Evolutionary conservation across 805 yeast species (phyloP), one percentile per base, ranked within the genome.

Genomic region (Phaffomyces thermotolerans): DNA sequence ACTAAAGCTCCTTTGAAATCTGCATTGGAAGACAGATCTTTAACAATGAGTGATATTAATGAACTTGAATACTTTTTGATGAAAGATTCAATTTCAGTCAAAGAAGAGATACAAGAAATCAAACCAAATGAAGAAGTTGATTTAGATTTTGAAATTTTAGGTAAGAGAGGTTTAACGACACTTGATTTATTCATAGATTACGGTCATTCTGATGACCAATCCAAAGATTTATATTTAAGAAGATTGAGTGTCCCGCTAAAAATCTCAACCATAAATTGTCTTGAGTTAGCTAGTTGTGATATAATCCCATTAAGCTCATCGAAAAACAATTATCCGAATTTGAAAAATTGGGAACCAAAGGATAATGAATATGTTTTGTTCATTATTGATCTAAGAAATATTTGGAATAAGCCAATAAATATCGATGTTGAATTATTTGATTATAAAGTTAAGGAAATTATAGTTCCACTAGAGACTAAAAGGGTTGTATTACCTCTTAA

Each of bases 241-340:
- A 72, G 73, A 18, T 63, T 89, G 13, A 75, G 73, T 13, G 73
- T 88, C 3, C 91, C 96, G 0, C 69, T 86, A 25, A 71, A 78
- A 36, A 70, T 84, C 4, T 76, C 91, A 0, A 86, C 87, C 2
- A 72, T 79, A 48, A 78, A 90, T 3, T 77, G 89, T 38, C 72
- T 85, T 34, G 95, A 85, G 51, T 60, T 87, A 4, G 81, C 83
- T 2, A 81, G 86, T 4, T 83, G 82, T 58, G 95, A 88, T 54
- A 65, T 91, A 5, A 62, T 87, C 14, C 89, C 88, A 2, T 54
- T 83, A 17, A 62, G 36, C 18, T 37, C 22, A 9, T 39, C 46
- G 10, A 29, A 32, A 15, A 22, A 14, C 8, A 22, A 34, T 12
- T 35, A 35, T 22, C 40, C 46, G 10, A 34, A 24, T 8, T 30